Percentiles rank a stretch among this genome's conserved stretches.
Evolutionary conservation across 2,329 filamentous ascomycete genomes (phyloP).

Genomic region (Aspergillus intermedius): DNA sequence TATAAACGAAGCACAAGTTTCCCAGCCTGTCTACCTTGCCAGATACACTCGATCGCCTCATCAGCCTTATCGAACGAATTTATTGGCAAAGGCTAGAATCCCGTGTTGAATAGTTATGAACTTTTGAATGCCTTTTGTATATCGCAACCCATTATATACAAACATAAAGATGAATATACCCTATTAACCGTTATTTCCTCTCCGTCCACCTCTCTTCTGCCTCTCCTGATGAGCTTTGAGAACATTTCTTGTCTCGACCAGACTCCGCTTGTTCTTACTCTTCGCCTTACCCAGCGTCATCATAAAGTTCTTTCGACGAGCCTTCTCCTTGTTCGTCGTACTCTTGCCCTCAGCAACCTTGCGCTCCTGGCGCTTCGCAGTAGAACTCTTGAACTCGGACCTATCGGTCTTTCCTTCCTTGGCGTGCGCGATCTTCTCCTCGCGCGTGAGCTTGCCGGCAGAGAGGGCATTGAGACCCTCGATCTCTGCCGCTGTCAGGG

Average conservation of each 20-base stretch:
- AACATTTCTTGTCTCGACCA: slow-evolving; percentile 76
- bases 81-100: no score
- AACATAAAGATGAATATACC: neutral
- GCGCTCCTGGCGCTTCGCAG: slow-evolving; percentile 76
- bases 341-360: slow-evolving; percentile 88
- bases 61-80: slow-evolving; percentile 27
- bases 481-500: slow-evolving; percentile 84
- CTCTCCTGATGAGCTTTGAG: slow-evolving; percentile 75
- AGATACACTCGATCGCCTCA: no score
- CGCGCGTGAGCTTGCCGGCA: slow-evolving; percentile 72
- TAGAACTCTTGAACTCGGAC: slow-evolving; percentile 75
- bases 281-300: slow-evolving; percentile 98
- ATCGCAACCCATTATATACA: no score
- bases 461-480: slow-evolving; percentile 72
- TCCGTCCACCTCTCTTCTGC: slow-evolving; percentile 74
- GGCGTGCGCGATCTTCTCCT: slow-evolving; percentile 78
- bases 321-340: slow-evolving; percentile 95
- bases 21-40: no score
- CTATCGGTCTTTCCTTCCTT: slow-evolving; percentile 73
- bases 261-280: slow-evolving; percentile 87
- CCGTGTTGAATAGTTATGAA: no score
- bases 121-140: no score
- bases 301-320: slow-evolving; percentile 93
- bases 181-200: slow-evolving; percentile 59
- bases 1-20: slow-evolving; percentile 29